phyloP scores from a whole-genome alignment of 78 protist species.

The slime mould (Dictyostelium discoideum) region DNA sequence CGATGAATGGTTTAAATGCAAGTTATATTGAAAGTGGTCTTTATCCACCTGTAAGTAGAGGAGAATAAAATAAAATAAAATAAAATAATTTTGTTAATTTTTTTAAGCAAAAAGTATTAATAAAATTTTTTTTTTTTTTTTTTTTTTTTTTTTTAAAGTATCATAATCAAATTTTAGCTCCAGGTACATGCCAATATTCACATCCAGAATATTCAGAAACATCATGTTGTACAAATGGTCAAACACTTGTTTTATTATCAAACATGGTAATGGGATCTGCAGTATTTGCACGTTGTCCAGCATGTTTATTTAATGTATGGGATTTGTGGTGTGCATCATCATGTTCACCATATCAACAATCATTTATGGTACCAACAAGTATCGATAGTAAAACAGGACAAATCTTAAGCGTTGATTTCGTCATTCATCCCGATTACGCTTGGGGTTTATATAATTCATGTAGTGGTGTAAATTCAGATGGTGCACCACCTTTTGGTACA shows the following conservation, averaged over 20 bases:
- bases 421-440: slow-evolving; percentile 47
- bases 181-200: slow-evolving; percentile 31
- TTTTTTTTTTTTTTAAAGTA: neutral
- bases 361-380: slow-evolving; percentile 35
- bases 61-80: neutral
- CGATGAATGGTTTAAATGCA: slow-evolving; percentile 18
- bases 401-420: neutral
- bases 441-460: slow-evolving; percentile 49
- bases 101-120: neutral
- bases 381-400: neutral
- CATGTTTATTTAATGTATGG: slow-evolving; percentile 52
- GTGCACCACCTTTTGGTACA: slow-evolving; percentile 12
- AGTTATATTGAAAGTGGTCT: neutral
- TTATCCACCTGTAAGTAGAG: neutral
- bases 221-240: slow-evolving; percentile 44
- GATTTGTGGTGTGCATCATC: slow-evolving; percentile 77
- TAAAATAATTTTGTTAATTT: neutral
- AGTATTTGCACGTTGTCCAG: slow-evolving; percentile 55
- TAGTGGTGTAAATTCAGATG: slow-evolving; percentile 23
- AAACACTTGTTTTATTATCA: neutral
- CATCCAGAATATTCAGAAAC: slow-evolving; percentile 50
- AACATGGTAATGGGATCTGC: slow-evolving; percentile 40
- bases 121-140: neutral
- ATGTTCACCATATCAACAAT: slow-evolving; percentile 54
- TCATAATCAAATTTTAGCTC: slow-evolving; percentile 19